Conservation (phyloP, 202 grass and related monocot genomes). For the Saccharum hybrid region DNA sequence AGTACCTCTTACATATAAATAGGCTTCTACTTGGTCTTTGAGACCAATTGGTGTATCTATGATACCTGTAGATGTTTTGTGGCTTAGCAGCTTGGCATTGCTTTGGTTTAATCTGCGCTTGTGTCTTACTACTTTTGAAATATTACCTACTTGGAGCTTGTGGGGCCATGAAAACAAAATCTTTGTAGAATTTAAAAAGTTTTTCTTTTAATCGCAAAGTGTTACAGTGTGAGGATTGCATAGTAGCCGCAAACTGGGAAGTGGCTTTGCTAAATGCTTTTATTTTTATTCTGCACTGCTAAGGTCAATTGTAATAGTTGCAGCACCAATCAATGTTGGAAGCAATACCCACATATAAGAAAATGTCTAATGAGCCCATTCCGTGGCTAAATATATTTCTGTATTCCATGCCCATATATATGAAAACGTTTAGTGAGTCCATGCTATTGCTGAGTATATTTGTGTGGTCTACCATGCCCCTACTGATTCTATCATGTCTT, state of each 20-base stretch:
- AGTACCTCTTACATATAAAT: background rate
- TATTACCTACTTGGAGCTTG: background rate
- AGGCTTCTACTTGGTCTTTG: background rate
- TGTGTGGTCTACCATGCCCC: background rate
- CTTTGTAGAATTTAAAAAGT: background rate
- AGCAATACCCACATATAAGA: slow-evolving; percentile 49
- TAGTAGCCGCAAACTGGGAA: background rate
- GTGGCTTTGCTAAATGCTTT: background rate
- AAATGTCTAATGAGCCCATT: slow-evolving; percentile 41
- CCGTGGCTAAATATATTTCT: slow-evolving; percentile 13
- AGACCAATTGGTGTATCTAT: background rate
- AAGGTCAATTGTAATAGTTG: slow-evolving; percentile 11
- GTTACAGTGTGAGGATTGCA: background rate
- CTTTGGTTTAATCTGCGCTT: background rate
- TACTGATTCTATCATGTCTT: background rate
- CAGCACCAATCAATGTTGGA: slow-evolving; percentile 54
- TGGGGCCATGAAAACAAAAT: background rate
- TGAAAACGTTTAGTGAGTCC: slow-evolving; percentile 43
- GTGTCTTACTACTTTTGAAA: slow-evolving; percentile 30
- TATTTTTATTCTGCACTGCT: slow-evolving; percentile 17
- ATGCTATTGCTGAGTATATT: background rate
- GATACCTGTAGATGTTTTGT: background rate
- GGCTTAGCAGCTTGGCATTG: background rate
- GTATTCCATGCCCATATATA: background rate
- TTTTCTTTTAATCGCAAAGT: slow-evolving; percentile 18